Evolutionary conservation across 345 rosid species (phyloP).

Genomic region (Clarkia xantiana): DNA sequence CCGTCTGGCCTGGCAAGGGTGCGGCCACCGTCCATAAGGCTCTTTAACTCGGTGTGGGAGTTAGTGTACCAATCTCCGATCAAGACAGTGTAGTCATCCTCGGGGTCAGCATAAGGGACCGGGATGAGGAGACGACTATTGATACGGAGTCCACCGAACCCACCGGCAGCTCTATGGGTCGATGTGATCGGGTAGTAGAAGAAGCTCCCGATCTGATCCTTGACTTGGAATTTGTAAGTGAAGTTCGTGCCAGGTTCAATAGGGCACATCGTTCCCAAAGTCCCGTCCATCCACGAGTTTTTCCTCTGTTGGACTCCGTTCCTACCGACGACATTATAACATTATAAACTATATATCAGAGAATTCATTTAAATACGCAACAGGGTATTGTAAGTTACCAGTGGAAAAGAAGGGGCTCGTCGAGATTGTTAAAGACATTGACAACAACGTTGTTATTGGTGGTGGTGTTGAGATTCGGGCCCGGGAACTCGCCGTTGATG

Average conservation of each 20-base stretch:
- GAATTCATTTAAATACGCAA: not conserved
- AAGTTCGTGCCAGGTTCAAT: slow-evolving; percentile 52
- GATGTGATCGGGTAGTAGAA: slow-evolving; percentile 55
- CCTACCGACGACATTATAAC: slow-evolving; percentile 22
- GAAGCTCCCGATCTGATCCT: slow-evolving; percentile 71
- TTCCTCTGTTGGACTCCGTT: slow-evolving; percentile 55
- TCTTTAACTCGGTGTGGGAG: slow-evolving; percentile 7
- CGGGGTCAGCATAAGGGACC: slow-evolving; percentile 56
- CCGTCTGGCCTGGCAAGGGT: slow-evolving; percentile 11
- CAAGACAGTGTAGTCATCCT: slow-evolving; percentile 20
- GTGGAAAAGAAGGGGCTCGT: slow-evolving; percentile 29
- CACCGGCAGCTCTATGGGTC: slow-evolving; percentile 64
- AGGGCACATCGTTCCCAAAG: slow-evolving; percentile 63
- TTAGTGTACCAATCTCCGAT: slow-evolving; percentile 61
- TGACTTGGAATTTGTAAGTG: slow-evolving; percentile 51
- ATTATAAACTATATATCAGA: slow-evolving; percentile 2
- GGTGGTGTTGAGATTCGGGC: slow-evolving; percentile 39
- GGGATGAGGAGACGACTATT: slow-evolving; percentile 33
- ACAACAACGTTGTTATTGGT: slow-evolving; percentile 24
- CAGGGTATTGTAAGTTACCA: too few species aligned
- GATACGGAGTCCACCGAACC: slow-evolving; percentile 45
- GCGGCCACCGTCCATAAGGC: slow-evolving; percentile 4
- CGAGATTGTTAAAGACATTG: slow-evolving; percentile 31
- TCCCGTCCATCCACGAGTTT: slow-evolving; percentile 85
- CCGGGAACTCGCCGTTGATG: slow-evolving; percentile 34